Evolutionary conservation across 169 alveolate species (phyloP).

Genomic region (Cryptosporidium meleagridis): DNA sequence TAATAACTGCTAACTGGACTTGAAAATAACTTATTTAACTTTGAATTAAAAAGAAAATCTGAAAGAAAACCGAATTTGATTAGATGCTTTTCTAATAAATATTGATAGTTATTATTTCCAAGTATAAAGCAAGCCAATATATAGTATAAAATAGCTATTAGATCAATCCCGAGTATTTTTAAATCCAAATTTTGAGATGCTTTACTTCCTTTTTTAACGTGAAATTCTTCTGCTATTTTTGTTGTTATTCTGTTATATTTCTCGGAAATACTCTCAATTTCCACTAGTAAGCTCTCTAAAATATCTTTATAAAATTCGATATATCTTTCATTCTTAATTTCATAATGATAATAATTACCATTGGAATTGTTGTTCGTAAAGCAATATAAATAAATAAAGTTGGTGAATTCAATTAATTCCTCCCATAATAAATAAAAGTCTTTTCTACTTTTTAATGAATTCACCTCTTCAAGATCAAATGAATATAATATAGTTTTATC

Average conservation of each 20-base stretch:
- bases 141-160: slow-evolving; percentile 13
- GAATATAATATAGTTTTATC: not conserved
- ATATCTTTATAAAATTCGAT: slow-evolving; percentile 1
- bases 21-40: not conserved
- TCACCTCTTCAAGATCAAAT: not conserved
- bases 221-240: not conserved
- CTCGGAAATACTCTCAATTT: not conserved
- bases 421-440: slow-evolving; percentile 5
- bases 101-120: slow-evolving; percentile 7
- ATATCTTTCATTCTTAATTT: not conserved
- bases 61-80: slow-evolving; percentile 4
- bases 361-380: not conserved
- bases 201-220: not conserved
- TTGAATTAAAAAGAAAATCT: slow-evolving; percentile 5
- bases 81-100: not conserved
- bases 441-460: not conserved
- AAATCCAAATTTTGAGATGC: not conserved
- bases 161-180: not conserved
- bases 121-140: slow-evolving; percentile 13
- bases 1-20: slow-evolving; percentile 16
- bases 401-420: slow-evolving; percentile 21
- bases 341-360: not conserved
- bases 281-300: not conserved
- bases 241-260: not conserved
- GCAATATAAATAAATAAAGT: slow-evolving; percentile 32